Base-by-base conservation (phyloP, 106 monocot genomes). In the Vanilla planifolia region DNA sequence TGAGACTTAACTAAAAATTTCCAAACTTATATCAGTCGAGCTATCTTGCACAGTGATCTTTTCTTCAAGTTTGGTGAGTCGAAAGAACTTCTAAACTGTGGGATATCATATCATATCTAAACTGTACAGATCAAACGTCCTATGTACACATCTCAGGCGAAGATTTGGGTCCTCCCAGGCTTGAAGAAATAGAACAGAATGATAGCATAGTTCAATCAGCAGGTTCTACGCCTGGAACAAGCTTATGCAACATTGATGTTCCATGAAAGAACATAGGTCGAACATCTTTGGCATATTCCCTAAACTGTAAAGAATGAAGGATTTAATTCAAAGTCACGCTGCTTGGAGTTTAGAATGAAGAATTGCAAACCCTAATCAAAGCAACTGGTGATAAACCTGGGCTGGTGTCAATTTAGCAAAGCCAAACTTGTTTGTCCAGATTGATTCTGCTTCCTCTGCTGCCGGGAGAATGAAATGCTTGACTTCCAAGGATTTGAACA, bases 361-460 rank as follows among this genome's bases (percentile, higher is more conserved):
- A 26, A 21, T 3, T n/a, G n/a, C n/a, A n/a, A n/a, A 4, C 11
- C 36, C 43, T 17, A 11, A 98, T 81, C 26, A 26, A 51, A 51
- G 10, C 10, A 2, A 51, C 28, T 0, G 51, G 51, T 51, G 8
- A 8, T 51, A 9, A 51, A n/a, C 51, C 51, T 51, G 51, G 51
- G 51, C 25, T 11, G 52, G 55, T 22, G 76, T 67, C 64, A 98
- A 77, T 65, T 77, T 81, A 2, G 55, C 47, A 63, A 98, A 98
- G 53, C 91, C 96, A 66, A 98, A 98, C 60, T 77, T 91, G 19
- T 91, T 74, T 5, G 67, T 85, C 96, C 96, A 98, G 37, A 98
- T 91, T n/a, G 96, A 80, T 66, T 81, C 81, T 23, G 90, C 87
- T 73, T 91, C 96, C 13, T 84, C 84, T 0, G 91, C 91, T 15